Conservation (phyloP, 2,329 filamentous ascomycete species). For the Penicillium griseofulvum region DNA sequence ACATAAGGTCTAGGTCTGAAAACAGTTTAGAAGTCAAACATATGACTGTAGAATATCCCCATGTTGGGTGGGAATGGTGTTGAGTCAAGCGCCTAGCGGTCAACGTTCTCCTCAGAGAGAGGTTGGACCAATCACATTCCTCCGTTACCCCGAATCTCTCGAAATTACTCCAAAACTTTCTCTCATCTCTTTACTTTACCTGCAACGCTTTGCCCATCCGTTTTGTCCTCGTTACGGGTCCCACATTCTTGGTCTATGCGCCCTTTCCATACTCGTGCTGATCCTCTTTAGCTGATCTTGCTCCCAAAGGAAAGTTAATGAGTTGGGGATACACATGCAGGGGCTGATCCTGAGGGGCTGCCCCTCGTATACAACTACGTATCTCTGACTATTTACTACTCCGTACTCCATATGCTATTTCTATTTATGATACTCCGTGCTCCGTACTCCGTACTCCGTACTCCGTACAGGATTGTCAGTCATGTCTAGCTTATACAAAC, state of each 20-base stretch:
- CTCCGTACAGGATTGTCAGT: background rate
- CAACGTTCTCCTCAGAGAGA: background rate
- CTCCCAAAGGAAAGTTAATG: constrained; percentile 1
- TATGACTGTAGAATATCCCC: background rate
- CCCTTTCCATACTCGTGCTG: constrained; percentile 1
- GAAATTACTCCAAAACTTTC: constrained; percentile 4
- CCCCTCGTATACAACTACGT: constrained; percentile 4
- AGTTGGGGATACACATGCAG: constrained; percentile 12
- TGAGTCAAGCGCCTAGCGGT: constrained; percentile 1
- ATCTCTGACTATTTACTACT: background rate
- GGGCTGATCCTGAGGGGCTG: constrained; percentile 17
- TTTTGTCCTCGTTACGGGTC: constrained; percentile 1
- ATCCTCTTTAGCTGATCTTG: constrained; percentile 9
- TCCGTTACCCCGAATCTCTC: background rate
- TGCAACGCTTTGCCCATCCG: background rate
- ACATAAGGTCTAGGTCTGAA: constrained; percentile 22
- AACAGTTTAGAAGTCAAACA: constrained; percentile 9
- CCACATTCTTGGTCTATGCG: constrained; percentile 5
- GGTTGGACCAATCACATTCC: constrained; percentile 5
- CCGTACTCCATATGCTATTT: background rate
- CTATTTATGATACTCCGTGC: too few species aligned
- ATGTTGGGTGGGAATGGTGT: background rate
- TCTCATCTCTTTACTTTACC: background rate
- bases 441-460: too few species aligned
- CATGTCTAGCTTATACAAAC: background rate